Percentiles rank a stretch among this genome's conserved stretches.
Conservation (phyloP, 768 basidiomycete species). For the Kwoniella sp. region DNA sequence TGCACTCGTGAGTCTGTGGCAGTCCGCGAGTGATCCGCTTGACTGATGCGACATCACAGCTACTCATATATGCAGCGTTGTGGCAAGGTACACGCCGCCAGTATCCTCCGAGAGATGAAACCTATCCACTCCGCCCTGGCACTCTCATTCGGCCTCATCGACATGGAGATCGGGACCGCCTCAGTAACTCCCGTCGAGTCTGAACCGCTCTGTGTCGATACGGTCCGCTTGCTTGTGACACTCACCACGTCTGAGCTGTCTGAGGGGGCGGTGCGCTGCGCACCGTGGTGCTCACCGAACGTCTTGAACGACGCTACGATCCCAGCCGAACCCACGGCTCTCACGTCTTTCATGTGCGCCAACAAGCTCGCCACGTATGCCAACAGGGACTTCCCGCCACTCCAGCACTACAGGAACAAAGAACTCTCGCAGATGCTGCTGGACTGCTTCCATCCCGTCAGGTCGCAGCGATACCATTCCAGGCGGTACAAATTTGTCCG, state of each 20-base stretch:
- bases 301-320: not conserved
- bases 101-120: slow-evolving; percentile 30
- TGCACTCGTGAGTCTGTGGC: slow-evolving; percentile 37
- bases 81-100: slow-evolving; percentile 17
- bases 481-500: slow-evolving; percentile 40
- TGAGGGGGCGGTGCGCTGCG: slow-evolving; percentile 21
- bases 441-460: slow-evolving; percentile 39
- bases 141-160: slow-evolving; percentile 24
- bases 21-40: not conserved
- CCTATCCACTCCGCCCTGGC: slow-evolving; percentile 24
- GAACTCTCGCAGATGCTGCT: slow-evolving; percentile 44
- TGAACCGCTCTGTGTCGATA: slow-evolving; percentile 11
- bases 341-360: slow-evolving; percentile 13
- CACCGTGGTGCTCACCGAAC: slow-evolving; percentile 24
- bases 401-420: slow-evolving; percentile 32
- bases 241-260: slow-evolving; percentile 3
- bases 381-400: slow-evolving; percentile 18
- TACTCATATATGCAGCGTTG: slow-evolving; percentile 35
- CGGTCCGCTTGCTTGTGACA: slow-evolving; percentile 7
- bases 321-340: not conserved
- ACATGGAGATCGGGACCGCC: slow-evolving; percentile 26
- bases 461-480: slow-evolving; percentile 40
- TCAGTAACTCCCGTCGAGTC: slow-evolving; percentile 12
- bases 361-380: slow-evolving; percentile 16
- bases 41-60: slow-evolving; percentile 1